These are phyloP conservation scores for Hyaloscypha bicolor DNA, from an alignment of 495 filamentous ascomycete species.

Conservation along the genomic window DNA sequence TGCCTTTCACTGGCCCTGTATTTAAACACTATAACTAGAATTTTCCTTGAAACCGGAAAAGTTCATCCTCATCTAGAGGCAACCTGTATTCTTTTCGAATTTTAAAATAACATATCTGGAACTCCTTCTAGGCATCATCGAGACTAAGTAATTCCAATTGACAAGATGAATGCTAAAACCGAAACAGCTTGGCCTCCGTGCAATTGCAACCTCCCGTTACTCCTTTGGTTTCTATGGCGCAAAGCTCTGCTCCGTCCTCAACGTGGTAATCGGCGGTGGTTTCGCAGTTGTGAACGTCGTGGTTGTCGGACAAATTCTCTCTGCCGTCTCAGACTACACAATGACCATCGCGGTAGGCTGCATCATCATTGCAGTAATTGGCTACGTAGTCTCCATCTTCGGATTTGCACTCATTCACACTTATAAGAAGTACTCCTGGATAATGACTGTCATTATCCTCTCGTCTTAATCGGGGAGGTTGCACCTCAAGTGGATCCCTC, in stretches of 20 bases:
- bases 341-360: slow-evolving; percentile 46
- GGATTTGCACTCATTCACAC: slow-evolving; percentile 59
- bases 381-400: slow-evolving; percentile 59
- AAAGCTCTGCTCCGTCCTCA: slow-evolving; percentile 48
- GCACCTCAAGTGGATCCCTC: slow-evolving; percentile 49
- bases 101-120: no score
- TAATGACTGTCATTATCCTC: slow-evolving; percentile 54
- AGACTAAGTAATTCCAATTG: no score
- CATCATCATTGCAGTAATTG: slow-evolving; percentile 52
- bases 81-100: no score
- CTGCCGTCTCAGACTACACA: slow-evolving; percentile 51
- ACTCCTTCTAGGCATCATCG: no score
- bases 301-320: slow-evolving; percentile 50
- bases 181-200: slow-evolving; percentile 49
- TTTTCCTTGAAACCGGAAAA: no score
- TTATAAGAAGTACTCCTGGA: slow-evolving; percentile 67
- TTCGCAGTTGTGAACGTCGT: slow-evolving; percentile 52
- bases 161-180: not conserved
- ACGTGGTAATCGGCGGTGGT: slow-evolving; percentile 51
- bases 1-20: no score
- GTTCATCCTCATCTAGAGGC: no score
- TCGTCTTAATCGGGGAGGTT: slow-evolving; percentile 48
- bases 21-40: no score
- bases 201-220: slow-evolving; percentile 56
- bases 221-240: slow-evolving; percentile 58